Conservation (phyloP, 1,139 yeast species). For the Kluyveromyces sp. region DNA sequence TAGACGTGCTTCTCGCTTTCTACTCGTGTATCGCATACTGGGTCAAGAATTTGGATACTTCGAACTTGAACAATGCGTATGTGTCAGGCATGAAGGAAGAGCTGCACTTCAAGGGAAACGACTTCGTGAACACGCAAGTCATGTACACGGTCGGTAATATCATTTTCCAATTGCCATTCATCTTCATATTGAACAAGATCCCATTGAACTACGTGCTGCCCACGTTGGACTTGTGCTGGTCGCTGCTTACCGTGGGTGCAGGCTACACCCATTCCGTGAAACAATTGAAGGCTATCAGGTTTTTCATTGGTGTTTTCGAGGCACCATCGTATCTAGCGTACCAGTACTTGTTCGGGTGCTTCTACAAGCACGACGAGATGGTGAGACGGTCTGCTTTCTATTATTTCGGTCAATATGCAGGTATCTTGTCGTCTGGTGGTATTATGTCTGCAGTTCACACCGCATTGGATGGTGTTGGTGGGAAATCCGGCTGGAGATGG, state of each 20-base stretch:
- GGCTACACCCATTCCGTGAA: slow-evolving; percentile 19
- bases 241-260: slow-evolving; percentile 27
- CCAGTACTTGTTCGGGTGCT: slow-evolving; percentile 54
- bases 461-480: slow-evolving; percentile 38
- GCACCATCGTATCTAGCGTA: slow-evolving; percentile 53
- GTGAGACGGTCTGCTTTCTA: slow-evolving; percentile 54
- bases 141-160: slow-evolving; percentile 52
- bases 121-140: slow-evolving; percentile 49
- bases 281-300: slow-evolving; percentile 26
- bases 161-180: slow-evolving; percentile 44
- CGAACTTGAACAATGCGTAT: slow-evolving; percentile 51
- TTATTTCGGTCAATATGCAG: slow-evolving; percentile 53
- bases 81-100: slow-evolving; percentile 46
- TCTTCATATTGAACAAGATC: slow-evolving; percentile 32
- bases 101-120: slow-evolving; percentile 52
- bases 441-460: slow-evolving; percentile 54
- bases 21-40: slow-evolving; percentile 57
- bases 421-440: slow-evolving; percentile 55
- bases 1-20: slow-evolving; percentile 50
- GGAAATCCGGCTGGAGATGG: slow-evolving; percentile 66
- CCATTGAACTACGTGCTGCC: slow-evolving; percentile 54
- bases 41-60: slow-evolving; percentile 56
- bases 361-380: slow-evolving; percentile 54
- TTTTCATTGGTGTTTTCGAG: slow-evolving; percentile 53
- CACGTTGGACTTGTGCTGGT: slow-evolving; percentile 33